Percentiles rank a stretch among this genome's conserved stretches.
Evolutionary conservation across 1,284 basidiomycete species (phyloP).

Genomic region (Ustilago sp.): DNA sequence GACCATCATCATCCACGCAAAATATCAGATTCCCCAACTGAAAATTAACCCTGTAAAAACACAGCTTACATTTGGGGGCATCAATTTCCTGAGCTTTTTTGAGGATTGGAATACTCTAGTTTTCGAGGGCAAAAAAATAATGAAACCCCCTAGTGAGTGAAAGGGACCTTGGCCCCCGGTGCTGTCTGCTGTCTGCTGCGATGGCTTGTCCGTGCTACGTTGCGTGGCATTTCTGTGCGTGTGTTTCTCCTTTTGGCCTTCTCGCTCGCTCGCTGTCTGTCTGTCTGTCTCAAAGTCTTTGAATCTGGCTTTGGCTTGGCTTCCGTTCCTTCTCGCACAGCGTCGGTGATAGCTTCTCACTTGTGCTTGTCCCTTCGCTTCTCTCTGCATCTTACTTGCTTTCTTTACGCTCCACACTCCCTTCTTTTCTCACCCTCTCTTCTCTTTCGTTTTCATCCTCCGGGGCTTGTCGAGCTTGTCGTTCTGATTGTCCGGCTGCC

Average conservation of each 20-base stretch:
- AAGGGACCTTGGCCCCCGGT: neutral
- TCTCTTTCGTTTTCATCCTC: slow-evolving; percentile 17
- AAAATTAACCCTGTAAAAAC: no score
- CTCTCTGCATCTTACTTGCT: neutral
- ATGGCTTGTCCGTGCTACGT: neutral
- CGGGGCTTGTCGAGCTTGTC: slow-evolving; percentile 14
- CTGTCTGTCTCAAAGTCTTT: neutral
- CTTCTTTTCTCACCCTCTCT: slow-evolving; percentile 1
- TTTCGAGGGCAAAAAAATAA: no score
- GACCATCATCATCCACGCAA: no score
- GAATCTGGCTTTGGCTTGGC: neutral
- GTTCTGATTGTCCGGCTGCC: slow-evolving; percentile 11
- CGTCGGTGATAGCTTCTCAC: slow-evolving; percentile 1
- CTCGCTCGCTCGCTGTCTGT: neutral
- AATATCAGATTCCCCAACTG: no score
- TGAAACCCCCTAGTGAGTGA: neutral
- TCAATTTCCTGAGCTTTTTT: no score
- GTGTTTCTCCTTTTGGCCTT: neutral
- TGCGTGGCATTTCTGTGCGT: slow-evolving; percentile 3
- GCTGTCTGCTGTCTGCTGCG: slow-evolving; percentile 1
- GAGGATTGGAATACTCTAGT: no score
- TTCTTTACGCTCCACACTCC: slow-evolving; percentile 5
- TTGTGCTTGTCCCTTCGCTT: neutral
- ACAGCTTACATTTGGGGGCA: no score
- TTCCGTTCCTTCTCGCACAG: slow-evolving; percentile 8